These are phyloP conservation scores for Vigna reflexopilosa DNA, from an alignment of 306 rosid species.

Conservation along the genomic window DNA sequence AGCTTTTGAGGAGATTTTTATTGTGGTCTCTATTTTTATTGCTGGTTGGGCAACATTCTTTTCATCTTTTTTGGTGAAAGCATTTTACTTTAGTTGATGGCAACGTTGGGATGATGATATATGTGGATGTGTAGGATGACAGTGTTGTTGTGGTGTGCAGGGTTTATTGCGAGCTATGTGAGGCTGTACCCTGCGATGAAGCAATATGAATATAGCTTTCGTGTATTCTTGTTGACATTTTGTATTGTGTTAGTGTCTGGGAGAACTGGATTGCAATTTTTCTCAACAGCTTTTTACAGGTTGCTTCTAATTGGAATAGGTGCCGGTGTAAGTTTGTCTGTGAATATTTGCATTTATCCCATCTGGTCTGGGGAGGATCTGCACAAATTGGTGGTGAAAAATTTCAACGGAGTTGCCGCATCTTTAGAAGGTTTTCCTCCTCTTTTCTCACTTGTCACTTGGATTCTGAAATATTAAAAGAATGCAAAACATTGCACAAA, in stretches of 20 bases:
- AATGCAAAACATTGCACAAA: background rate
- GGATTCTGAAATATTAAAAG: background rate
- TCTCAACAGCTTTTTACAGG: conserved; percentile 68
- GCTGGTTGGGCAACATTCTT: conserved; percentile 59
- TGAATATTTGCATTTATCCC: conserved; percentile 68
- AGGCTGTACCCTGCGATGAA: conserved; percentile 74
- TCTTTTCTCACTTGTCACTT: background rate
- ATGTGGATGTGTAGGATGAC: background rate
- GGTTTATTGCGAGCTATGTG: conserved; percentile 60
- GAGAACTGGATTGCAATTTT: conserved; percentile 49
- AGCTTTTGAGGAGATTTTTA: conserved; percentile 54
- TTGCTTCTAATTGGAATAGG: conserved; percentile 73
- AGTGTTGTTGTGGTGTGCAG: conserved; percentile 44
- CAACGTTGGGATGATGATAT: background rate
- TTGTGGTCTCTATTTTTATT: conserved; percentile 58
- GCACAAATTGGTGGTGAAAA: conserved; percentile 80
- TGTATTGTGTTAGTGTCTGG: conserved; percentile 76
- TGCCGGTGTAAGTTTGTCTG: conserved; percentile 62
- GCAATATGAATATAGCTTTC: conserved; percentile 80
- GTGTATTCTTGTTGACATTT: conserved; percentile 78
- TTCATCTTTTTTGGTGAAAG: background rate
- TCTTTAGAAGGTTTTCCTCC: conserved; percentile 66
- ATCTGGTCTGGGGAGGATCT: conserved; percentile 91
- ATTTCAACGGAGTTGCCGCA: conserved; percentile 66
- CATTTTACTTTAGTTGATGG: background rate